phyloP scores from a whole-genome alignment of 305 asterid species.

The Fraxinus albicans region DNA sequence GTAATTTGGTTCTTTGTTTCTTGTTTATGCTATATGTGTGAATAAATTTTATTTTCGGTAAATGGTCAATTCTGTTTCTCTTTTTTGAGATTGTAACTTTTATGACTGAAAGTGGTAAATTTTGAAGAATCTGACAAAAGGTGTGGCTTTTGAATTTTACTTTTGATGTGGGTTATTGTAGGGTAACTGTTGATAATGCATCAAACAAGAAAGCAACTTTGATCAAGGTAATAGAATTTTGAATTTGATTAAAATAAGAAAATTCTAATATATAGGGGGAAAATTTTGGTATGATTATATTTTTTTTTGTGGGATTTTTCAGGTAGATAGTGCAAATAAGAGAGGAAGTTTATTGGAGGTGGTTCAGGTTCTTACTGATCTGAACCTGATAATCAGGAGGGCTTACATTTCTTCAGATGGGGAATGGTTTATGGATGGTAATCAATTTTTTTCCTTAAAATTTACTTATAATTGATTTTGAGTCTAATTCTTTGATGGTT shows the following conservation, averaged over 20 bases:
- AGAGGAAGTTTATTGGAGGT: constrained; percentile 59
- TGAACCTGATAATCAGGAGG: constrained; percentile 64
- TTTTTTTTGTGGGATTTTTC: constrained; percentile 9
- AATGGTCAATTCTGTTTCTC: not conserved
- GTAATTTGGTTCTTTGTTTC: constrained; percentile 27
- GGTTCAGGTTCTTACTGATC: constrained; percentile 84
- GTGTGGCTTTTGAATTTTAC: not conserved
- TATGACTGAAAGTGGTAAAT: not conserved
- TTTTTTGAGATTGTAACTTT: not conserved
- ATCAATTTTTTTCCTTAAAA: not conserved
- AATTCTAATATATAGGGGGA: not conserved
- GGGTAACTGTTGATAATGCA: constrained; percentile 52
- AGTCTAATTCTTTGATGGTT: not conserved
- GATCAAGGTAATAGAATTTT: constrained; percentile 37
- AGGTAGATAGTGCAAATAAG: constrained; percentile 56
- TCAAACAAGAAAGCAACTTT: constrained; percentile 49
- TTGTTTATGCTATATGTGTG: constrained; percentile 19
- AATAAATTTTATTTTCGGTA: not conserved
- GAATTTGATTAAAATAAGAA: not conserved
- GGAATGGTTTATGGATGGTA: constrained; percentile 95
- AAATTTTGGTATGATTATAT: not conserved
- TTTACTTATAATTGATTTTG: not conserved
- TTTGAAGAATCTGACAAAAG: not conserved
- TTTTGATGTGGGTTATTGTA: constrained; percentile 13
- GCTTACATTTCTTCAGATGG: constrained; percentile 95